Percentiles rank a stretch among this genome's conserved stretches.
Evolutionary conservation across 805 yeast species (phyloP).

Genomic region (Pichia nakasei): DNA sequence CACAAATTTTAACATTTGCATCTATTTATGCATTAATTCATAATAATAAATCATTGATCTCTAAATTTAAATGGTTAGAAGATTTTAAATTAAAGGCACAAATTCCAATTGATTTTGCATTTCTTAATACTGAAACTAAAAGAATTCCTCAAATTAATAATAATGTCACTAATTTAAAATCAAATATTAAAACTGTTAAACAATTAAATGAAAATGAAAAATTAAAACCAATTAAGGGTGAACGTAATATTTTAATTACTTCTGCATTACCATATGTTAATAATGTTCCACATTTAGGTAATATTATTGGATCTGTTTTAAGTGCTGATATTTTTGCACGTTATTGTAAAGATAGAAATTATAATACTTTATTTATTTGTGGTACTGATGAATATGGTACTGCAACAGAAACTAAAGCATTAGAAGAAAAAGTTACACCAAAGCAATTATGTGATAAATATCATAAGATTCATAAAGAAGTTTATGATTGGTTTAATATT

Average conservation of each 20-base stretch:
- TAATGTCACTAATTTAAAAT: constrained; percentile 23
- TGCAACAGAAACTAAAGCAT: constrained; percentile 97
- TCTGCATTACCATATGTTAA: constrained; percentile 97
- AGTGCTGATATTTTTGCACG: constrained; percentile 92
- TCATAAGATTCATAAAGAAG: constrained; percentile 75
- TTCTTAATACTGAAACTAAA: constrained; percentile 34
- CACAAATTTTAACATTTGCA: constrained; percentile 52
- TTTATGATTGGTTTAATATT: constrained; percentile 95
- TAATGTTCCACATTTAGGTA: constrained; percentile 97
- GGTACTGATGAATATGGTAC: constrained; percentile 99
- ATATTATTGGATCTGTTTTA: constrained; percentile 89
- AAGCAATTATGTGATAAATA: constrained; percentile 85
- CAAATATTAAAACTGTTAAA: constrained; percentile 10
- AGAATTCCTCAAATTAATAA: constrained; percentile 35
- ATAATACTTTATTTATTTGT: constrained; percentile 78
- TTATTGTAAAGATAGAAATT: constrained; percentile 80
- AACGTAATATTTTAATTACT: constrained; percentile 79
- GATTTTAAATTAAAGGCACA: constrained; percentile 36
- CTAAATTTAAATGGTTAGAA: constrained; percentile 30
- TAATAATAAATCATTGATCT: background rate
- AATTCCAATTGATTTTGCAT: constrained; percentile 39
- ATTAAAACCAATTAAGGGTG: constrained; percentile 58
- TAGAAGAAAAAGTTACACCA: constrained; percentile 89
- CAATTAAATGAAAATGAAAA: constrained; percentile 19
- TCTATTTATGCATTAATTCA: constrained; percentile 39